Conservation (phyloP, 768 basidiomycete genomes). For the Thelephora ganbajun region DNA sequence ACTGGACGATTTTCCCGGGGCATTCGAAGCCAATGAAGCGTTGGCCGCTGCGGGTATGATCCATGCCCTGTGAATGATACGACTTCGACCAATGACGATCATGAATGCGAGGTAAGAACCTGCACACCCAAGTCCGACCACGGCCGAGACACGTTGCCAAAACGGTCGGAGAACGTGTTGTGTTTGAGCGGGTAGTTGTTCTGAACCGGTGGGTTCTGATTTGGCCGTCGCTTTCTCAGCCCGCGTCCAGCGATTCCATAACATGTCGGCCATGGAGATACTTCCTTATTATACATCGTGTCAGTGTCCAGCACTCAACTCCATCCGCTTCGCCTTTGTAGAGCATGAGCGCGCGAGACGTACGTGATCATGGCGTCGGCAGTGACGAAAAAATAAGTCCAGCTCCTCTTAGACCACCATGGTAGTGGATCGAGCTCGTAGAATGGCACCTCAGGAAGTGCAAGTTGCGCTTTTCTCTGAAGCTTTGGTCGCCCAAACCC, state of each 20-base stretch:
- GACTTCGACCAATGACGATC: conserved; percentile 11
- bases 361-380: conserved; percentile 13
- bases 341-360: conserved; percentile 3
- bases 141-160: conserved; percentile 11
- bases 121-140: conserved; percentile 6
- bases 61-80: conserved; percentile 11
- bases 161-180: conserved; percentile 12
- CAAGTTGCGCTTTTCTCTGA: not conserved
- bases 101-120: conserved; percentile 10
- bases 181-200: not conserved
- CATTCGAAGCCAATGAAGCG: not conserved
- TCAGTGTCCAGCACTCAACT: not conserved
- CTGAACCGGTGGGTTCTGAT: not conserved
- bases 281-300: conserved; percentile 4
- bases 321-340: not conserved
- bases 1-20: not conserved
- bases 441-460: conserved; percentile 5
- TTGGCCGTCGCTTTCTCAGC: conserved; percentile 7
- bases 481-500: no score
- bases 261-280: conserved; percentile 9
- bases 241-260: conserved; percentile 14
- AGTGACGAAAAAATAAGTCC: conserved; percentile 12
- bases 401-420: conserved; percentile 11
- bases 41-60: conserved; percentile 8
- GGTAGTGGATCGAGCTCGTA: conserved; percentile 12